Percentiles rank a stretch among this genome's conserved stretches.
These are phyloP conservation scores for Plasmopara halstedii DNA, from an alignment of 352 stramenopile species.

Conservation along the genomic window DNA sequence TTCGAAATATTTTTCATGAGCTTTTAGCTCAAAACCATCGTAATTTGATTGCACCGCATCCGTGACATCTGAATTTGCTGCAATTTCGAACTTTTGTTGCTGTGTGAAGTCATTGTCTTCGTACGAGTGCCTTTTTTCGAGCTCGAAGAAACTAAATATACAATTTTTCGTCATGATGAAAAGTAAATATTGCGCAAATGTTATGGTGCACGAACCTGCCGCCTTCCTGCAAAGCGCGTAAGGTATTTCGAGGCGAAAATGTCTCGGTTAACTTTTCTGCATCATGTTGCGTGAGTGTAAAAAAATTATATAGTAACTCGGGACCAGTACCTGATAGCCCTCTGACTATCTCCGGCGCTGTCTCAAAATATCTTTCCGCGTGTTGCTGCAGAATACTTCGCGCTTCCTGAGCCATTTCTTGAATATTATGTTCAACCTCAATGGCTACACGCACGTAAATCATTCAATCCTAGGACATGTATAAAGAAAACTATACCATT, in stretches of 20 bases:
- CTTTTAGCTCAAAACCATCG: background rate
- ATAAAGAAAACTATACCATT: background rate
- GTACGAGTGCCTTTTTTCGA: slow-evolving; percentile 14
- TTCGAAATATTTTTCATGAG: slow-evolving; percentile 4
- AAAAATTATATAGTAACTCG: background rate
- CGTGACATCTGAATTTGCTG: slow-evolving; percentile 10
- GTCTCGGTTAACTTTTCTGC: slow-evolving; percentile 51
- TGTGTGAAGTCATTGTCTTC: slow-evolving; percentile 13
- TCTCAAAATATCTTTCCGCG: slow-evolving; percentile 29
- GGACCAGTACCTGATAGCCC: slow-evolving; percentile 29
- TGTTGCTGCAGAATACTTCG: slow-evolving; percentile 48
- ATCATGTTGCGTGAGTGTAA: background rate
- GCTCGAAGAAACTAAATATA: slow-evolving; percentile 10
- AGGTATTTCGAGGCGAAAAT: slow-evolving; percentile 44
- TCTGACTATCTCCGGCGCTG: slow-evolving; percentile 24
- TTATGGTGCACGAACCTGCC: slow-evolving; percentile 40
- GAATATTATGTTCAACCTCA: slow-evolving; percentile 54
- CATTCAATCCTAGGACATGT: too few relatives aligned
- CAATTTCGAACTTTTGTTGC: slow-evolving; percentile 20
- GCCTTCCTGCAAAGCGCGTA: slow-evolving; percentile 33
- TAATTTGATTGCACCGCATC: background rate
- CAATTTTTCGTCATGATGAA: too few relatives aligned
- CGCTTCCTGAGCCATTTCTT: slow-evolving; percentile 48
- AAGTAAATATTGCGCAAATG: slow-evolving; percentile 3
- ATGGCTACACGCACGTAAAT: slow-evolving; percentile 23